phyloP scores from a whole-genome alignment of 2,329 filamentous ascomycete species.

The Aspergillus latus region DNA sequence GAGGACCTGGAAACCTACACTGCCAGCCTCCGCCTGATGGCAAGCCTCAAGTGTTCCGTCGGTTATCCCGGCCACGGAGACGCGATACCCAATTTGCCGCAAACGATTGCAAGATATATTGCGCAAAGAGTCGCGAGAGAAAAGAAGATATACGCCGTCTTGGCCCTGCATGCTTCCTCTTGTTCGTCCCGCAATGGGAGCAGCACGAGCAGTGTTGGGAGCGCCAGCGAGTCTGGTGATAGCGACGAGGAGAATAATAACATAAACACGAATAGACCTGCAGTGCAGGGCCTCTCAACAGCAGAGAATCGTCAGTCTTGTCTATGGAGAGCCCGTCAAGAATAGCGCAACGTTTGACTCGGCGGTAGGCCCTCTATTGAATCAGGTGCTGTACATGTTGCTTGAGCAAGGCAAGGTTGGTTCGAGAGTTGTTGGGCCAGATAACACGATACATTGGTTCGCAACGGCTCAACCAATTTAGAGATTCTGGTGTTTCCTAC shows the following conservation, averaged over 20 bases:
- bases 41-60: constrained; percentile 31
- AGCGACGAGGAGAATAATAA: neutral
- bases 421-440: neutral
- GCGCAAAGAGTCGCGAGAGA: neutral
- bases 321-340: neutral
- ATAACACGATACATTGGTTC: neutral
- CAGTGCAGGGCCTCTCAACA: neutral
- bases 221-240: neutral
- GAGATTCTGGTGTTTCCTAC: no score
- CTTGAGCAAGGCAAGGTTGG: neutral
- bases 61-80: constrained; percentile 51
- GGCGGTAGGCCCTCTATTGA: neutral
- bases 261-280: neutral
- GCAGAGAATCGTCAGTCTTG: neutral
- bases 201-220: no score
- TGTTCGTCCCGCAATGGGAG: no score
- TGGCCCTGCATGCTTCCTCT: neutral
- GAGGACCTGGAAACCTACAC: constrained; percentile 44
- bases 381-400: neutral
- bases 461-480: neutral
- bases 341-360: neutral
- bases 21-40: constrained; percentile 36
- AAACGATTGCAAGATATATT: neutral
- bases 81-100: constrained; percentile 26
- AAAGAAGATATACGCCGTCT: neutral